A percentile compares a stretch with the other conserved stretches of the same genome.
Evolutionary conservation across 768 basidiomycete species (phyloP).

Genomic region (Suillus plorans): DNA sequence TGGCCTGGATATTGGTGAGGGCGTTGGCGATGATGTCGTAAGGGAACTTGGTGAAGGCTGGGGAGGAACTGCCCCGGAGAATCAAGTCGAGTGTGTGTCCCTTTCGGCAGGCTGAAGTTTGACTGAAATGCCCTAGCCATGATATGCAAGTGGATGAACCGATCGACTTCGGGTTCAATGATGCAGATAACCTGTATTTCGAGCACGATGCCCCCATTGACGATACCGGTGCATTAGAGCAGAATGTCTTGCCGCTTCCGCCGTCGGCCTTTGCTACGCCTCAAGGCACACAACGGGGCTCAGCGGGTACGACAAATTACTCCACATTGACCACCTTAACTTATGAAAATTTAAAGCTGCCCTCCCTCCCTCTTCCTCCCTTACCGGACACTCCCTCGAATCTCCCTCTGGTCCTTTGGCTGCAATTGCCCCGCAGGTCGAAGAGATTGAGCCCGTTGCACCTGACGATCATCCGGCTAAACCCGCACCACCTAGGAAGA

Average conservation of each 20-base stretch:
- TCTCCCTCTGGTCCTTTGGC: not conserved
- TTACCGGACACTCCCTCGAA: slow-evolving; percentile 10
- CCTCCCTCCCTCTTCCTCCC: slow-evolving; percentile 5
- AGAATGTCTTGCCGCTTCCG: not conserved
- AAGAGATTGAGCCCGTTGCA: not conserved
- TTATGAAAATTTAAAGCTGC: slow-evolving; percentile 4
- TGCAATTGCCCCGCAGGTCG: not conserved
- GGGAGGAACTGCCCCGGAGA: slow-evolving; percentile 40
- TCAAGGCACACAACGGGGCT: not conserved
- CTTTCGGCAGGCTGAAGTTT: not conserved
- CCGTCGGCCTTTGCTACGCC: not conserved
- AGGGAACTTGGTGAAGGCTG: slow-evolving; percentile 74
- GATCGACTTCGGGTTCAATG: slow-evolving; percentile 11
- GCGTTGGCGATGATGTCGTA: slow-evolving; percentile 72
- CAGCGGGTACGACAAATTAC: not conserved
- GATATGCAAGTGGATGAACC: slow-evolving; percentile 11
- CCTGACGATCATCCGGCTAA: not conserved
- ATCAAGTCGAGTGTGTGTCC: slow-evolving; percentile 20
- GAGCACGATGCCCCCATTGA: not conserved
- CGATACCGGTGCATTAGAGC: not conserved
- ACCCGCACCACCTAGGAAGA: slow-evolving; percentile 32
- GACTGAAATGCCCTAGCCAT: not conserved
- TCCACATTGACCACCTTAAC: not conserved
- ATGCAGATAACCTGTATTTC: slow-evolving; percentile 6
- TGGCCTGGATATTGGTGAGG: slow-evolving; percentile 55